Base-by-base conservation (phyloP, 2,329 filamentous ascomycete species). In the Cladophialophora exuberans region DNA sequence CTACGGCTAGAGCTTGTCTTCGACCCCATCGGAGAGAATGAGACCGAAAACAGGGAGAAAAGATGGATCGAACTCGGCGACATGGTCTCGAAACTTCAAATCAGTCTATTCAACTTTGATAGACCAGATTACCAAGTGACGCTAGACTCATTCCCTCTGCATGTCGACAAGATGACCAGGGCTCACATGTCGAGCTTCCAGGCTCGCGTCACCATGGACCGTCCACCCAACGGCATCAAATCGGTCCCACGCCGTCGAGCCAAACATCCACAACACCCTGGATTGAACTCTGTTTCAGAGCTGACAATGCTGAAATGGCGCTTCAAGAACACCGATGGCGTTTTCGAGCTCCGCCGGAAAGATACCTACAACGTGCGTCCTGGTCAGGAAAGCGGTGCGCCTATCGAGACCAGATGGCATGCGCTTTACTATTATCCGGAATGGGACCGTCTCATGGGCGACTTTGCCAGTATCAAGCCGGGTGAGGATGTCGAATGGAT, bases 301-400 rank as follows among this genome's bases (percentile, higher is more conserved):
- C 72, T 76, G 42, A 66, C 71, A 1, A 66, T 71, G 0, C 57
- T 75, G 23, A 66, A 67, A n/a, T 74, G 73, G 46, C 63, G 62
- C 2, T 62, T 77, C 35, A 73, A 70, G 50, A 65, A 66, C 5
- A 75, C 73, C 0, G 67, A 70, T 2, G 74, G 73, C 49, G 66
- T 71, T 6, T 65, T 77, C n/a, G 75, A 76, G 54, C 64, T 77
- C 28, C 68, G 72, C 6, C 70, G 74, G 4, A 75, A 73, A 49
- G 74, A 77, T 50, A 54, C 51, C 11, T 65, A 56, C 46, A 54
- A 56, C 4, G 58, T 56, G 10, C 56, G 59, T 35, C 38, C 20
- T 18, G 57, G 23, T 33, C 35, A 35, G 18, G 31, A 54, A 39
- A 46, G 35, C 20, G 7, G 46, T 7, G 28, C 9, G 2, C 57